These are phyloP conservation scores for Wickerhamomyces sydowiorum DNA, from an alignment of 805 yeast genomes.

Conservation along the genomic window DNA sequence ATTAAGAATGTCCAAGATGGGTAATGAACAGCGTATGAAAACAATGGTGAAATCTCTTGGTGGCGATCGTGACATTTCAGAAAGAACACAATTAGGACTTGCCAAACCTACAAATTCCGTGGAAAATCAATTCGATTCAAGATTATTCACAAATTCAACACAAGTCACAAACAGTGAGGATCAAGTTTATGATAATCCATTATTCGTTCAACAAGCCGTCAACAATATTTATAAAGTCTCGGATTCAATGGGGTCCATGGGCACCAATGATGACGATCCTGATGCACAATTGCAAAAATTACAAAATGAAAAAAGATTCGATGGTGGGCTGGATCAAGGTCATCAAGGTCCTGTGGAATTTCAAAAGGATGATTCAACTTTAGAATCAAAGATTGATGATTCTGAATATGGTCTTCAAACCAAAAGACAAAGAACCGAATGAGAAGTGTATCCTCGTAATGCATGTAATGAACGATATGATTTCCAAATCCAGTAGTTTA, in stretches of 20 bases:
- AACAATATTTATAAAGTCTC: constrained; percentile 42
- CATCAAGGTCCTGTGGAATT: constrained; percentile 40
- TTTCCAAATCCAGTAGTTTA: too few species aligned
- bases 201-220: constrained; percentile 50
- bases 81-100: constrained; percentile 47
- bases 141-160: constrained; percentile 45
- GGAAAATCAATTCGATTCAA: constrained; percentile 51
- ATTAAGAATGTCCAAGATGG: constrained; percentile 35
- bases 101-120: constrained; percentile 30
- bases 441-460: not conserved
- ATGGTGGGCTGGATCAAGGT: constrained; percentile 4
- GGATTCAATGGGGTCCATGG: not conserved
- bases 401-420: constrained; percentile 19
- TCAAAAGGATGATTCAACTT: constrained; percentile 26
- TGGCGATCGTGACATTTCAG: constrained; percentile 47
- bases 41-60: constrained; percentile 35
- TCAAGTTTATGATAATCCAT: constrained; percentile 52
- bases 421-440: constrained; percentile 13
- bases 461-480: not conserved
- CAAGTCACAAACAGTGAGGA: constrained; percentile 35
- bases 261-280: constrained; percentile 13
- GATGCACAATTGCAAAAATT: constrained; percentile 13
- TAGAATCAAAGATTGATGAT: constrained; percentile 7
- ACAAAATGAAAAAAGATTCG: constrained; percentile 16
- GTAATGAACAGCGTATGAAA: constrained; percentile 37